Evolutionary conservation across 768 basidiomycete genomes (phyloP), one percentile per base, ranked within the genome.

Genomic region (Suillus hirtellus): DNA sequence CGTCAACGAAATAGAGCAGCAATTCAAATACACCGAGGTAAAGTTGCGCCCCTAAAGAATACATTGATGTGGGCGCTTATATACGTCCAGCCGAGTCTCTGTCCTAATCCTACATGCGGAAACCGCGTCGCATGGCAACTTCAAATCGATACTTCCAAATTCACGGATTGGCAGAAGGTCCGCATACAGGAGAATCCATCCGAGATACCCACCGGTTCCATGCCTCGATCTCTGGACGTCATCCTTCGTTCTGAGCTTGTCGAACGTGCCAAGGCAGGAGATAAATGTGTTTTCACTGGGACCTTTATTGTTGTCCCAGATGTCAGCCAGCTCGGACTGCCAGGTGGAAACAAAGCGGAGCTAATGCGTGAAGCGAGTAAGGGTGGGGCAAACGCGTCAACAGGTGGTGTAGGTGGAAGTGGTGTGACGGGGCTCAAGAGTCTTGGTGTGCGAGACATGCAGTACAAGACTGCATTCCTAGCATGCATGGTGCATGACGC

Each of bases 1-100:
- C 12, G 89, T 98, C 31, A 86, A 90, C 61, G 96, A 98, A 71
- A 89, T 99, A 55, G 97, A 99, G 73, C 97, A 99, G 73, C 97
- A 99, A 73, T 99, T 99, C 85, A 99, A 98, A 74, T 99, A 98
- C 74, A 99, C 97, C 21, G 97, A 99, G 82, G 95, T 95, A 67
- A 58, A 14, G 71, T 60, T 1, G 37, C 14, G 2, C 61, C 10
- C 38, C 14, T 60, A 56, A 46, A 15, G 49, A 52, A 61, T 21
- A 21, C 42, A 9, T 43, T 47, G 42, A 27, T n/a, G 43, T 65
- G 47, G 53, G 24, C 15, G 15, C 40, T 58, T 42, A 58, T 43
- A 3, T 19, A 19, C 17, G 10, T 65, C 11, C 65, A 99, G 94
- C 97, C 97, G 12, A 87, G 86, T 59, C 79, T 98, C 49, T 99